phyloP scores from a whole-genome alignment of 2,329 filamentous ascomycete species.

The Exophiala mesophila region DNA sequence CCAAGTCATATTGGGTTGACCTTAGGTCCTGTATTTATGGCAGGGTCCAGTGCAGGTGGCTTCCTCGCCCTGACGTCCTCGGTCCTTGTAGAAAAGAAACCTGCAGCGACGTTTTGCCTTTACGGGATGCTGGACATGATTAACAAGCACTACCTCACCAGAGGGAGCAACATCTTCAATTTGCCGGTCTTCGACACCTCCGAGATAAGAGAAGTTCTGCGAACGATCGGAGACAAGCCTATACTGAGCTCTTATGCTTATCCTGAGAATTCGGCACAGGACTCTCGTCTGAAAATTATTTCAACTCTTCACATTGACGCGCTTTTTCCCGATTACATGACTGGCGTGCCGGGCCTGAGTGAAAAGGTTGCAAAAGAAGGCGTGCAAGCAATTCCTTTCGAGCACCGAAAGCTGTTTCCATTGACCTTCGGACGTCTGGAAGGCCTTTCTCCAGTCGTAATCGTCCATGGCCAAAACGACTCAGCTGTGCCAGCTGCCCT shows the following conservation, averaged over 20 bases:
- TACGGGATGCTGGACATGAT: slow-evolving; percentile 4
- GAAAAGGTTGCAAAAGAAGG: not conserved
- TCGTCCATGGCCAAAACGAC: slow-evolving; percentile 3
- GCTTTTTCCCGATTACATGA: slow-evolving; percentile 3
- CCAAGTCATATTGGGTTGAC: not conserved
- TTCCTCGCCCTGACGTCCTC: slow-evolving; percentile 1
- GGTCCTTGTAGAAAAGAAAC: not conserved
- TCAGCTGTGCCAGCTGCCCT: not conserved
- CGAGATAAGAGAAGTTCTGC: not conserved
- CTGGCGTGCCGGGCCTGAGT: not conserved
- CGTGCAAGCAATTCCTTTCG: not conserved
- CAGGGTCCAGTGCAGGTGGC: slow-evolving; percentile 3
- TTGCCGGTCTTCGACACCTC: slow-evolving; percentile 1
- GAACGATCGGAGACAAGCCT: not conserved
- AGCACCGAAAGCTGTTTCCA: slow-evolving; percentile 1
- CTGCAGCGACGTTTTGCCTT: not conserved
- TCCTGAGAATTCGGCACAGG: not conserved
- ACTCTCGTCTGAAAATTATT: slow-evolving; percentile 1
- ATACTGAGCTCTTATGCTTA: not conserved
- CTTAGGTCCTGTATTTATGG: not conserved
- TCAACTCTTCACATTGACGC: not conserved
- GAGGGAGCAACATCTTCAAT: not conserved
- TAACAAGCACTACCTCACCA: slow-evolving; percentile 2
- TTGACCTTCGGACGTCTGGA: not conserved
- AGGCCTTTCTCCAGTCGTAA: not conserved